These are phyloP conservation scores for Eimeria zaria DNA, from an alignment of 169 alveolate genomes.

Conservation along the genomic window DNA sequence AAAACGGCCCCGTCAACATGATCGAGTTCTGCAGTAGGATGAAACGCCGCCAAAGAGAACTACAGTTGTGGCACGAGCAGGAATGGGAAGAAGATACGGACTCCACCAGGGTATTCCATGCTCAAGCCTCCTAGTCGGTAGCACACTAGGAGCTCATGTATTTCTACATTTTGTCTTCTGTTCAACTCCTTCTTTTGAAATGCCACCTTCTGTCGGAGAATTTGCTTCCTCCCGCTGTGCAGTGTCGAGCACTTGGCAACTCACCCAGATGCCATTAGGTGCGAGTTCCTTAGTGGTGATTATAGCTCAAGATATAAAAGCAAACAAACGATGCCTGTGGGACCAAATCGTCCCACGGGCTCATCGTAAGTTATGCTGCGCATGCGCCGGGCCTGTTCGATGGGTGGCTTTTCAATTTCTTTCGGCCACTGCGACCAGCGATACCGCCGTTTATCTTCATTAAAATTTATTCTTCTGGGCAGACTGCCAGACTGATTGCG, in stretches of 20 bases:
- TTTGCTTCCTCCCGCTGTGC: background rate
- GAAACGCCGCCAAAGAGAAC: slow-evolving; percentile 39
- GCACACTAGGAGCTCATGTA: background rate
- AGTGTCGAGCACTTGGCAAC: background rate
- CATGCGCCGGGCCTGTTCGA: background rate
- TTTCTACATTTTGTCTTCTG: background rate
- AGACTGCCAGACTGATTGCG: background rate
- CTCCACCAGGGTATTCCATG: background rate
- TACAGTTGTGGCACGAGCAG: slow-evolving; percentile 52
- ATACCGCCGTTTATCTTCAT: background rate
- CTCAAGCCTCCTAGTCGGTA: background rate
- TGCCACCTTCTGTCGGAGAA: background rate
- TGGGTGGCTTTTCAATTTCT: background rate
- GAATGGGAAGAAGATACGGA: slow-evolving; percentile 63
- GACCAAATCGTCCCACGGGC: background rate
- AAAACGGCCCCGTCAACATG: slow-evolving; percentile 38
- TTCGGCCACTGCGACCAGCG: background rate
- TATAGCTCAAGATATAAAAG: background rate
- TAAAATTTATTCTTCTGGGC: background rate
- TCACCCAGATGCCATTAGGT: background rate
- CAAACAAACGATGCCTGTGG: background rate
- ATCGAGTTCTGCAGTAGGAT: background rate
- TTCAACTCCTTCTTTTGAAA: background rate
- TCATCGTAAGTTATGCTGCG: background rate
- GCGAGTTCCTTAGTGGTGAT: background rate